Conservation (phyloP, 768 basidiomycete genomes). For the Russula sp. region DNA sequence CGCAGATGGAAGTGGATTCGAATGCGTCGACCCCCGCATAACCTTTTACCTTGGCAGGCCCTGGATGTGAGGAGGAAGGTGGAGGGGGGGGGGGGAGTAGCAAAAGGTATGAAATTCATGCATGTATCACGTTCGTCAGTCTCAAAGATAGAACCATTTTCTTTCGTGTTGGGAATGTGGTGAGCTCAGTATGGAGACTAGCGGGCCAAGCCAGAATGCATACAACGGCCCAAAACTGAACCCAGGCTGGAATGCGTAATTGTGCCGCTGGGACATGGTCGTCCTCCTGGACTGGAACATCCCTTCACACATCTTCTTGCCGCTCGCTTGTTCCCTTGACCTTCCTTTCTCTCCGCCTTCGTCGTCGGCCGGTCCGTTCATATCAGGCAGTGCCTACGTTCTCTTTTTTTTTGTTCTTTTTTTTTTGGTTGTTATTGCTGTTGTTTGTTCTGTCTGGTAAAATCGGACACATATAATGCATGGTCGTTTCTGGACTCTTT, state of each 20-base stretch:
- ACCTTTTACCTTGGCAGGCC: not conserved
- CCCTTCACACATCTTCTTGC: too few species aligned
- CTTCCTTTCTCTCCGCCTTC: not conserved
- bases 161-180: too few species aligned
- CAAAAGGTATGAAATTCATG: too few species aligned
- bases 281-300: too few species aligned
- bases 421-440: not conserved
- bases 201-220: slow-evolving; percentile 23
- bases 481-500: not conserved
- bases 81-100: too few species aligned
- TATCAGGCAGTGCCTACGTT: slow-evolving; percentile 12
- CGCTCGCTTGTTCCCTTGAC: not conserved
- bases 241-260: not conserved
- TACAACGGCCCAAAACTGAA: too few species aligned
- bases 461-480: not conserved
- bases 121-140: too few species aligned
- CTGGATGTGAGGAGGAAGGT: not conserved
- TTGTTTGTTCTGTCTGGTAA: not conserved
- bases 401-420: not conserved
- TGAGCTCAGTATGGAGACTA: slow-evolving; percentile 10
- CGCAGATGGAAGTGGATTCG: slow-evolving; percentile 64
- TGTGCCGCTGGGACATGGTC: not conserved
- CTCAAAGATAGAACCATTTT: too few species aligned
- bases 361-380: slow-evolving; percentile 17
- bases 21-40: slow-evolving; percentile 59